phyloP scores from a whole-genome alignment of 345 rosid species.

The Euphorbia tirucalli region DNA sequence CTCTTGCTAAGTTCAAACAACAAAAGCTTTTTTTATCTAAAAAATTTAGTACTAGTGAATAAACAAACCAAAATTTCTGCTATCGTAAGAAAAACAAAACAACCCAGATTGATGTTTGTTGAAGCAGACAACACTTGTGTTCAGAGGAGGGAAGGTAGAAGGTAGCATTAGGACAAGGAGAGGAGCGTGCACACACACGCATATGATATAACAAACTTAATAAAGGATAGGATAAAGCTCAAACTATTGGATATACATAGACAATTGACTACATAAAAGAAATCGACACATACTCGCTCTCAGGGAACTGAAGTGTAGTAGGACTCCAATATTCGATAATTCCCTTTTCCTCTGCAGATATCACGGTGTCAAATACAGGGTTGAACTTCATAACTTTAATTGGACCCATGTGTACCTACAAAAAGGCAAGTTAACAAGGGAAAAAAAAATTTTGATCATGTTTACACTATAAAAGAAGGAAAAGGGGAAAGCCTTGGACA shows the following conservation, averaged over 20 bases:
- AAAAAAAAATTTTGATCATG: background rate
- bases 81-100: too few relatives aligned
- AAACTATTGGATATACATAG: too few relatives aligned
- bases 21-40: background rate
- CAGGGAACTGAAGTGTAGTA: conserved; percentile 71
- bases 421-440: background rate
- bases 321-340: conserved; percentile 92
- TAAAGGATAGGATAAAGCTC: too few relatives aligned
- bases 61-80: too few relatives aligned
- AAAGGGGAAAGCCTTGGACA: background rate
- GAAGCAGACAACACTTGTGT: too few relatives aligned
- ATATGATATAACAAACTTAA: too few relatives aligned
- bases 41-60: background rate
- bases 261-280: conserved; percentile 2
- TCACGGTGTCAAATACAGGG: conserved; percentile 63
- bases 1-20: background rate
- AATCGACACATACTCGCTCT: conserved; percentile 59
- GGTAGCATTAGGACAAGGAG: too few relatives aligned
- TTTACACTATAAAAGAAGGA: background rate
- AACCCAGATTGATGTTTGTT: too few relatives aligned
- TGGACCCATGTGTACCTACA: conserved; percentile 61
- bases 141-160: too few relatives aligned
- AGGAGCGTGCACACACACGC: too few relatives aligned
- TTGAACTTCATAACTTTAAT: conserved; percentile 76
- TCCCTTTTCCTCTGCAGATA: conserved; percentile 83